Base-by-base conservation (phyloP, 257 asterid species). In the Solanum raphanifolium region DNA sequence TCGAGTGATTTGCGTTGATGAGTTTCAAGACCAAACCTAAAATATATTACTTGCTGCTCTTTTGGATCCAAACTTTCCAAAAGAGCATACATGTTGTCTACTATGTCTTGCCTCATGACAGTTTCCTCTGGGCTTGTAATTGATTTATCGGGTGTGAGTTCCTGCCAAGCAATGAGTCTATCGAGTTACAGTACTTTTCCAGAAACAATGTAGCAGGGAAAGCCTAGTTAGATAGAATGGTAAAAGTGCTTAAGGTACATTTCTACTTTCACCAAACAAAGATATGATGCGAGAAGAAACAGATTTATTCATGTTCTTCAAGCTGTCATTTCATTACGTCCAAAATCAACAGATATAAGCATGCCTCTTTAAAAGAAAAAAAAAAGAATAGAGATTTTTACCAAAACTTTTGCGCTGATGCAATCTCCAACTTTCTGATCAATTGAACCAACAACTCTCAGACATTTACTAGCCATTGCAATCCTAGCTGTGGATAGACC, bases 391-490 rank as follows among this genome's bases (percentile, higher is more conserved):
- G n/a, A 13, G 18, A 72, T 25, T 13, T 92, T 38, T 92, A 95
- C 98, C 94, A 91, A 34, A 92, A 76, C 92, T 86, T 91, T 93
- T 68, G 91, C 71, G 71, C 74, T 90, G 86, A 78, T 90, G 89
- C 52, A 87, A 65, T 94, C 92, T 79, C 94, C 95, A 27, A 96
- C 83, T 89, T 93, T 96, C 89, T 92, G 96, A 91, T 96, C 97
- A 71, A 96, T 89, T 21, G 98, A 96, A 87, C 97, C 96, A 89
- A 96, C 98, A 27, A 94, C 95, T 88, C 96, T 93, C 66, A 92
- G 94, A 85, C 97, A 95, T 90, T 90, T 93, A 92, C 95, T 90
- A 72, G 94, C 97, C 1, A 95, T 91, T 87, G 85, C 35, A 89
- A 95, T 92, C 88, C 91, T 94, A 83, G 94, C 95, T 16, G 92